Base-by-base conservation (phyloP, 1,284 basidiomycete genomes). In the Coniferiporia weirii region DNA sequence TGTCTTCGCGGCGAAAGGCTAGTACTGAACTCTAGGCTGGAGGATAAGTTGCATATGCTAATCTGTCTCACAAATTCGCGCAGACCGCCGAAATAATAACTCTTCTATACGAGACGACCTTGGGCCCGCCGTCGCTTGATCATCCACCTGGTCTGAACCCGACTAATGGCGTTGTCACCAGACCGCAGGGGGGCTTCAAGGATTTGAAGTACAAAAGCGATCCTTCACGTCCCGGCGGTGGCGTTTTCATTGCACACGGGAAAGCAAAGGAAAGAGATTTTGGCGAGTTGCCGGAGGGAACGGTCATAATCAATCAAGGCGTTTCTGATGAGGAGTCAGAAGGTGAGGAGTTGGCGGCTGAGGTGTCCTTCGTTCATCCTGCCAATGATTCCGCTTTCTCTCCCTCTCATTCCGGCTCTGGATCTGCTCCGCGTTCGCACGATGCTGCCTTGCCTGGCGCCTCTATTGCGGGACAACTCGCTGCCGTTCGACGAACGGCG, bases 31-130 rank as follows among this genome's bases (percentile, higher is more conserved):
- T 8, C 12, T 1, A 15, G 8, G 15, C 68, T 61, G 56, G 64
- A 64, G 64, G 68, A 68, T 61, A 65, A 66, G 62, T 70, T 56
- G 66, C 59, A 17, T 19, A n/a, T 22, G 12, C 38, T 55, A 52
- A 52, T 63, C 73, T 65, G 57, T 67, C 61, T 45, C 64, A 66
- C 15, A 17, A 27, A n/a, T 43, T 10, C 64, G 63, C 57, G 75
- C 72, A 98, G 87, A 96, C 94, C 0, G 87, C 91, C 22, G 94
- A 95, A 73, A 93, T 96, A 61, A 95, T 97, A 67, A 83, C 89
- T 22, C 78, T 98, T 19, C 79, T 98, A 22, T 96, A 93, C 72
- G 93, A 97, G 75, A 88, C 93, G 35, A 93, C 93, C 27, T 87
- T 91, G 72, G 83, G 89, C 43, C 84, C 85, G 8, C 76, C 76